Evolutionary conservation across 352 stramenopile species (phyloP).

Genomic region (Elongisporangium anandrum): DNA sequence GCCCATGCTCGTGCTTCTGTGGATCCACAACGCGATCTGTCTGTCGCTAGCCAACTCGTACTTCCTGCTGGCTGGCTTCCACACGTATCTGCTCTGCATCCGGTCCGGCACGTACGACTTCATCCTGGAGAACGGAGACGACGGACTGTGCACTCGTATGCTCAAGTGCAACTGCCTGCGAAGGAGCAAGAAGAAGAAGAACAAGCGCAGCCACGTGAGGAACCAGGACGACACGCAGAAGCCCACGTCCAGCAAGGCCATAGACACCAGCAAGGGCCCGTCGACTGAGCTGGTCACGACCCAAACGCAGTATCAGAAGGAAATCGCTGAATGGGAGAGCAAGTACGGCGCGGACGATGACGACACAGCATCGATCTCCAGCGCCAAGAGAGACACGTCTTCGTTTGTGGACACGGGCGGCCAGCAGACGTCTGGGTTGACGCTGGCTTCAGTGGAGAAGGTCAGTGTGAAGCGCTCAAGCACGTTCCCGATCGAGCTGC

Average conservation of each 20-base stretch:
- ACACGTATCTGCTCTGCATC: constrained; percentile 71
- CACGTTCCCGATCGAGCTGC: constrained; percentile 10
- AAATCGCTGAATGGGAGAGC: constrained; percentile 34
- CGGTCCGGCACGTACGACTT: constrained; percentile 83
- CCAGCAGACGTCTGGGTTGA: background rate
- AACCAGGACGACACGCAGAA: constrained; percentile 15
- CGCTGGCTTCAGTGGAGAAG: constrained; percentile 3
- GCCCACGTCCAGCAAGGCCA: constrained; percentile 11
- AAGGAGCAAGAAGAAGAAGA: constrained; percentile 29
- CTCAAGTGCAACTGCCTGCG: constrained; percentile 69
- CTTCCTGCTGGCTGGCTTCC: constrained; percentile 63
- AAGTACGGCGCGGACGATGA: constrained; percentile 32
- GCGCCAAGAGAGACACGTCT: background rate
- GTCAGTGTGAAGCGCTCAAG: constrained; percentile 8
- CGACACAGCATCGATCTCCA: constrained; percentile 7
- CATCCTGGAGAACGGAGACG: constrained; percentile 70
- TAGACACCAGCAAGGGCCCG: constrained; percentile 12
- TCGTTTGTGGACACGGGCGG: background rate
- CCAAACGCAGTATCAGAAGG: constrained; percentile 24
- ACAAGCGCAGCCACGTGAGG: constrained; percentile 26
- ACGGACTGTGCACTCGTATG: constrained; percentile 68
- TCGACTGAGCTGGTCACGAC: constrained; percentile 8
- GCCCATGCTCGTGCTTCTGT: constrained; percentile 50
- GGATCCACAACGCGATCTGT: constrained; percentile 67
- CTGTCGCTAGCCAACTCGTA: constrained; percentile 65